Conservation (phyloP, 1,284 basidiomycete species). For the Sanghuangporus baumii region DNA sequence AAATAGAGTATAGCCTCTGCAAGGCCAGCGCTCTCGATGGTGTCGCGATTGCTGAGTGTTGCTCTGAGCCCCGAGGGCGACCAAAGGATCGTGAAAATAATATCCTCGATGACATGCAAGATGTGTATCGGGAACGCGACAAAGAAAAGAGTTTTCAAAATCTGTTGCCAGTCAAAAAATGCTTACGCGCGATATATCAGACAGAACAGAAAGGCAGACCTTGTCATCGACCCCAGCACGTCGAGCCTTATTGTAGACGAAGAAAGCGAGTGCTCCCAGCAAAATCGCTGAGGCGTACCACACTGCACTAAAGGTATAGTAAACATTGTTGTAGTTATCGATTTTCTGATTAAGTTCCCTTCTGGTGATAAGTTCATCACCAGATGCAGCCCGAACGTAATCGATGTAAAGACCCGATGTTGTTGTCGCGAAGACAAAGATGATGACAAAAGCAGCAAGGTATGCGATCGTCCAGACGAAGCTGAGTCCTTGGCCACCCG, state of each 20-base stretch:
- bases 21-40: not conserved
- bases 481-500: not conserved
- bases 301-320: conserved; percentile 1
- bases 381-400: not conserved
- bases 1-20: not conserved
- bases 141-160: not conserved
- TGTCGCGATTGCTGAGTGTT: not conserved
- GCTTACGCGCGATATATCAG: not conserved
- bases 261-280: not conserved
- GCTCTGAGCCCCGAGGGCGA: not conserved
- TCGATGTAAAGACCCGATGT: not conserved
- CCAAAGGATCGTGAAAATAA: not conserved
- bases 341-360: not conserved
- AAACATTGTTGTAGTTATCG: not conserved
- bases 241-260: not conserved
- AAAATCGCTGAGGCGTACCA: conserved; percentile 2
- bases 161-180: not conserved
- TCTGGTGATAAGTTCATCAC: too few species aligned
- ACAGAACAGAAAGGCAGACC: not conserved
- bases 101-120: not conserved
- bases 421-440: not conserved
- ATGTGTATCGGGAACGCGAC: not conserved
- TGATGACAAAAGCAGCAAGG: not conserved
- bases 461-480: not conserved
- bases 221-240: not conserved